Percentiles rank a stretch among this genome's conserved stretches.
These are phyloP conservation scores for Naganishia vaughanmartiniae DNA, from an alignment of 768 basidiomycete species.

Conservation along the genomic window DNA sequence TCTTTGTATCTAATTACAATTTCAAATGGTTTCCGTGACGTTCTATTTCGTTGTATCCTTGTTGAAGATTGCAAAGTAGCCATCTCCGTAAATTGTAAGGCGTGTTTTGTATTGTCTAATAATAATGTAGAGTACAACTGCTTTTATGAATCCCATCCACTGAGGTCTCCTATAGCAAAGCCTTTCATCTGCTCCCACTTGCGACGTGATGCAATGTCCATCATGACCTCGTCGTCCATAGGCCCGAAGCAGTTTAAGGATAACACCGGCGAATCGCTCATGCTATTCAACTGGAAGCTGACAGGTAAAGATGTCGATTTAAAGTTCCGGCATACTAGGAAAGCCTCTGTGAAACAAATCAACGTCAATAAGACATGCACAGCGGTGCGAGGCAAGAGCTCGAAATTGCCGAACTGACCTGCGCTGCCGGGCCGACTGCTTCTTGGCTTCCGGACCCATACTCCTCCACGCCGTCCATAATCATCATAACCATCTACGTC, in stretches of 20 bases:
- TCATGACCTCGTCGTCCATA: conserved; percentile 3
- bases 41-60: background rate
- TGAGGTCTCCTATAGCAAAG: conserved; percentile 46
- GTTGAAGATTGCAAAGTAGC: background rate
- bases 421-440: conserved; percentile 54
- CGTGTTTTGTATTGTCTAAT: background rate
- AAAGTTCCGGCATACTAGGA: conserved; percentile 54
- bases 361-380: background rate
- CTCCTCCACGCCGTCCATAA: conserved; percentile 49
- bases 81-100: background rate
- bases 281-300: conserved; percentile 19
- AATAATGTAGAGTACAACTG: background rate
- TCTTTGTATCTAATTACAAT: background rate
- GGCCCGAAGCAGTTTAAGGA: conserved; percentile 38
- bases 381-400: too few species aligned
- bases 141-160: conserved; percentile 20
- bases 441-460: conserved; percentile 55
- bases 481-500: conserved; percentile 36
- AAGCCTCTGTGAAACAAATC: conserved; percentile 49
- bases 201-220: conserved; percentile 1
- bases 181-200: conserved; percentile 44
- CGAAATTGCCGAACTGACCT: conserved; percentile 44
- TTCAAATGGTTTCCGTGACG: too few species aligned
- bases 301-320: conserved; percentile 43
- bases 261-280: conserved; percentile 34